Base-by-base conservation (phyloP, 2,329 filamentous ascomycete species). In the Curvularia hawaiiensis region DNA sequence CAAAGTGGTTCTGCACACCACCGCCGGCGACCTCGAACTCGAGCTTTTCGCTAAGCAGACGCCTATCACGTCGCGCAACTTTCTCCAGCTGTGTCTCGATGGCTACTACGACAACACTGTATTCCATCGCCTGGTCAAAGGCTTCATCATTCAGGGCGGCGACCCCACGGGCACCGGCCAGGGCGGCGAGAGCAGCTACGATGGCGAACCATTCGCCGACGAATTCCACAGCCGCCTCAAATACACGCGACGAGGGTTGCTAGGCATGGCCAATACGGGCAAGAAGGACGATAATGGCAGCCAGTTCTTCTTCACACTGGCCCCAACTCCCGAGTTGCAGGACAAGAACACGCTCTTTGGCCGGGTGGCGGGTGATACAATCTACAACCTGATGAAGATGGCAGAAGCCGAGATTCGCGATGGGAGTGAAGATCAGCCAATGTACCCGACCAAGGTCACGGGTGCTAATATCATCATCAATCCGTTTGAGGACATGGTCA, bases 231-330 rank as follows among this genome's bases (percentile, higher is more conserved):
- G 89, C 67, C 85, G 95, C 31, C 82, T 99, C 65, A 96, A 96
- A 76, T 98, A 95, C 82, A 98, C 96, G 69, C 84, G 95, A 47
- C 84, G 95, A 59, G 95, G 95, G 0, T 79, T 98, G 67, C 78
- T 99, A 67, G 95, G 91, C n/a, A 97, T 98, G 92, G 95, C 95
- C 28, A 98, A 98, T 76, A 89, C 90, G 60, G 89, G 92, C 45
- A 80, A 79, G 50, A 84, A 85, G 30, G 83, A 93, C 69, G 90
- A 90, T 53, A 98, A 98, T 79, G 91, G 92, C 33, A 97, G 92
- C 75, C 95, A 99, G 77, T 98, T 98, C 82, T 99, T 99, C 80
- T 88, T 99, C 60, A 98, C 95, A 0, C 79, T 99, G 52, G 92
- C 87, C 62, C 82, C 82, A 53, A 92, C 93, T 24, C 88, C 92